Percentiles rank a stretch among this genome's conserved stretches.
Conservation (phyloP, 345 rosid genomes). For the Limnanthes douglasii region DNA sequence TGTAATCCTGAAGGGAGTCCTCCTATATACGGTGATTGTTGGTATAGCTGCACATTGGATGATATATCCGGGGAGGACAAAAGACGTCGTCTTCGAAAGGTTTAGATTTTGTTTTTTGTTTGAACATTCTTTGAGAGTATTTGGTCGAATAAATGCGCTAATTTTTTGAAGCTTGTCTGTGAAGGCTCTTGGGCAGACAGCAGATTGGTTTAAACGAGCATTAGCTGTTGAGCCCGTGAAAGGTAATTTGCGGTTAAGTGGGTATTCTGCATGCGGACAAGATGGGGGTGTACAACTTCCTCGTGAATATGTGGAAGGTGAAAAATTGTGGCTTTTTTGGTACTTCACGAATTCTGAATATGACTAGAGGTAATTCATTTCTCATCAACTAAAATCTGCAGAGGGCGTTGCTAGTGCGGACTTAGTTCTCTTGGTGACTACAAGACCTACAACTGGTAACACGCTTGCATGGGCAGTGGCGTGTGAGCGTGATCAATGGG, state of each 20-base stretch:
- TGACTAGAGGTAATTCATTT: too few relatives aligned
- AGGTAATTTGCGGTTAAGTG: conserved; percentile 92
- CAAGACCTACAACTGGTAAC: conserved; percentile 99
- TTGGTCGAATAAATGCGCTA: conserved; percentile 8
- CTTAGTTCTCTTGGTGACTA: conserved; percentile 90
- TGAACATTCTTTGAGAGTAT: neutral
- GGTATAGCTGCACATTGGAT: conserved; percentile 93
- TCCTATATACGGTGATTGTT: conserved; percentile 83
- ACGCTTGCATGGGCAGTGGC: conserved; percentile 99
- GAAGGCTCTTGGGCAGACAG: conserved; percentile 94
- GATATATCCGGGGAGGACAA: conserved; percentile 91
- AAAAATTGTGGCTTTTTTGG: conserved; percentile 5
- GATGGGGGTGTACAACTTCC: conserved; percentile 99
- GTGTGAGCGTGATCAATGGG: conserved; percentile 99
- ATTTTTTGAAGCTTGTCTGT: conserved; percentile 14
- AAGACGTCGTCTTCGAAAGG: conserved; percentile 82
- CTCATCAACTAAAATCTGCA: conserved; percentile 12
- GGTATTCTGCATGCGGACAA: conserved; percentile 99
- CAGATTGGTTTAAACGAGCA: conserved; percentile 84
- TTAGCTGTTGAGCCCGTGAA: conserved; percentile 96
- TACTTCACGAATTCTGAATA: neutral
- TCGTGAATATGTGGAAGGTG: conserved; percentile 84
- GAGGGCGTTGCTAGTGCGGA: conserved; percentile 90
- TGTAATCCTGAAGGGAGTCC: conserved; percentile 71
- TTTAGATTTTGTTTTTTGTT: conserved; percentile 9